These are phyloP conservation scores for Porpolomopsis calyptriformis DNA, from an alignment of 768 basidiomycete genomes.

Conservation along the genomic window DNA sequence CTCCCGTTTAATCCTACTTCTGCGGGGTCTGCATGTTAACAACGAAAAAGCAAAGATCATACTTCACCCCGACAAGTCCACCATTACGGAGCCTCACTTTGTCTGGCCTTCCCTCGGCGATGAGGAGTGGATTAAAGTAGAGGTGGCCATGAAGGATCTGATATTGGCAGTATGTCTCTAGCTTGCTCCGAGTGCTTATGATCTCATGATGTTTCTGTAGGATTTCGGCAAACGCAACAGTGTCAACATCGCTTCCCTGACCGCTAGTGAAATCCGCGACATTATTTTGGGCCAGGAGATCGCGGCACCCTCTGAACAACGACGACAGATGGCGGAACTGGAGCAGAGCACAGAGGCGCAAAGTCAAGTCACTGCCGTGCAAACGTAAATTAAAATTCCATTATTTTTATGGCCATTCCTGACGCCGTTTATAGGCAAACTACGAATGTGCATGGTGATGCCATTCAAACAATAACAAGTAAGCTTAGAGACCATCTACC, in stretches of 20 bases:
- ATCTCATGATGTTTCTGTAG: conserved; percentile 25
- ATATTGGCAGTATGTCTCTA: conserved; percentile 61
- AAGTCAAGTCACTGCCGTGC: conserved; percentile 88
- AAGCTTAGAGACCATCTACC: conserved; percentile 16
- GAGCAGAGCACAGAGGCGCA: conserved; percentile 95
- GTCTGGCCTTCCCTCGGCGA: conserved; percentile 92
- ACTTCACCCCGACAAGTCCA: conserved; percentile 92
- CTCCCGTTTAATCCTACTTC: conserved; percentile 91
- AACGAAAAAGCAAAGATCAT: conserved; percentile 99
- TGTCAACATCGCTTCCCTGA: conserved; percentile 96
- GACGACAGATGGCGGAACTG: conserved; percentile 98
- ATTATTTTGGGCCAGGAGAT: conserved; percentile 99
- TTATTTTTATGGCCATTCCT: not conserved
- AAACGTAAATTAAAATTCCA: conserved; percentile 45
- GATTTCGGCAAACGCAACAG: conserved; percentile 99
- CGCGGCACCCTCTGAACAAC: conserved; percentile 86
- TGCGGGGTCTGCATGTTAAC: conserved; percentile 96
- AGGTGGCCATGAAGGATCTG: conserved; percentile 96
- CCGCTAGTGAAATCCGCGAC: conserved; percentile 92
- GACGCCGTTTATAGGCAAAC: conserved; percentile 50
- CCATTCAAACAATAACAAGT: conserved; percentile 92
- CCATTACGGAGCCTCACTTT: conserved; percentile 94
- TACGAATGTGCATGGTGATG: conserved; percentile 94
- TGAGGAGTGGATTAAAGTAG: conserved; percentile 98
- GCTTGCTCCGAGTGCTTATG: not conserved